phyloP scores from a whole-genome alignment of 805 yeast genomes.

The Torulaspora delbrueckii region DNA sequence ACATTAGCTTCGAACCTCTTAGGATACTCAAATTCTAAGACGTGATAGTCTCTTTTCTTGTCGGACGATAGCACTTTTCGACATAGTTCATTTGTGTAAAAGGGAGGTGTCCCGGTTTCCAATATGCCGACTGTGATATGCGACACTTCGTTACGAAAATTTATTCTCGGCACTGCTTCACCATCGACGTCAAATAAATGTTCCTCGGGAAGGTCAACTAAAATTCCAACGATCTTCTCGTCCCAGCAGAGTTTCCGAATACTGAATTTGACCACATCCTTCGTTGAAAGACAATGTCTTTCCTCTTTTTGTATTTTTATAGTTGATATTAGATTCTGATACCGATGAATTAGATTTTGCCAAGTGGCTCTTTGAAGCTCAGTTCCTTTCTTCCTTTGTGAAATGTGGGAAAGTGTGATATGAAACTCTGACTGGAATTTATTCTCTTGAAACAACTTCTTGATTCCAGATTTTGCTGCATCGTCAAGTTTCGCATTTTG shows the following conservation, averaged over 20 bases:
- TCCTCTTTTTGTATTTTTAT: slow-evolving; percentile 8
- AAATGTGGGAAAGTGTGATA: slow-evolving; percentile 56
- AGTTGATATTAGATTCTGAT: slow-evolving; percentile 14
- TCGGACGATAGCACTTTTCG: slow-evolving; percentile 11
- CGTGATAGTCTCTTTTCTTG: slow-evolving; percentile 4
- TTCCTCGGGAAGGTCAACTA: slow-evolving; percentile 36
- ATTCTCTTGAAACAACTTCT: slow-evolving; percentile 25
- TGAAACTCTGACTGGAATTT: slow-evolving; percentile 57
- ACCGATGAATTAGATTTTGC: slow-evolving; percentile 26
- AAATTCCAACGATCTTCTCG: slow-evolving; percentile 48
- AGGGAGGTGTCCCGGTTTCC: slow-evolving; percentile 42
- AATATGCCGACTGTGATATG: slow-evolving; percentile 75
- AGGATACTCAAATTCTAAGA: slow-evolving; percentile 12
- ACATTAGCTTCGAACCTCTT: slow-evolving; percentile 17
- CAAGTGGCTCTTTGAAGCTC: slow-evolving; percentile 25
- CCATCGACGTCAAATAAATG: slow-evolving; percentile 14
- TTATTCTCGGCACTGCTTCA: slow-evolving; percentile 16
- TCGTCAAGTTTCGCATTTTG: slow-evolving; percentile 3
- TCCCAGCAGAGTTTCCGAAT: slow-evolving; percentile 48
- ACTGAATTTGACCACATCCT: slow-evolving; percentile 38
- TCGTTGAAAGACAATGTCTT: slow-evolving; percentile 16
- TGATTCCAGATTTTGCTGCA: slow-evolving; percentile 19
- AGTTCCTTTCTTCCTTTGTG: slow-evolving; percentile 33
- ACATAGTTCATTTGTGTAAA: slow-evolving; percentile 46
- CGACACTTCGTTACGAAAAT: slow-evolving; percentile 42